Conservation (phyloP, 768 basidiomycete genomes). For the Boletus bicolor region DNA sequence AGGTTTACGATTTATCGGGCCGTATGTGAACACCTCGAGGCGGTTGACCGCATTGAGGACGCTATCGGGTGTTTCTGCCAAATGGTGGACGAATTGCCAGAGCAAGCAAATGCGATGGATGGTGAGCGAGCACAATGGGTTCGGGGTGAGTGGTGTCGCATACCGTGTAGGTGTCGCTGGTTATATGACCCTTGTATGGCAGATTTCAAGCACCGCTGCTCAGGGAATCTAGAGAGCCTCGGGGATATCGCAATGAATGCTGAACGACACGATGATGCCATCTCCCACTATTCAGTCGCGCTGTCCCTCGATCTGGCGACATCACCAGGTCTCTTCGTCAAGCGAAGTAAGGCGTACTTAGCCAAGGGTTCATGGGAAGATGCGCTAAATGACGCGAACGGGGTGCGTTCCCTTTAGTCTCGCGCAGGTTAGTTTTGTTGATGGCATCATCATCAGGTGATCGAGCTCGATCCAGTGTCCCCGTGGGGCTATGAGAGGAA, state of each 20-base stretch:
- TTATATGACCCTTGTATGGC: neutral
- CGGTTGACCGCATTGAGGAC: neutral
- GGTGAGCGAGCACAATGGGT: neutral
- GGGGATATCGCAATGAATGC: neutral
- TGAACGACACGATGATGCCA: neutral
- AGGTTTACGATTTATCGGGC: neutral
- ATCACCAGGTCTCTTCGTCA: neutral
- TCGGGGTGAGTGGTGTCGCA: neutral
- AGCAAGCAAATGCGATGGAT: neutral
- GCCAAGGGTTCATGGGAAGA: neutral
- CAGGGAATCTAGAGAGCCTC: neutral
- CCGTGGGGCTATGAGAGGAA: constrained; percentile 10
- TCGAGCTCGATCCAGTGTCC: constrained; percentile 8
- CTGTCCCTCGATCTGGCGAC: neutral
- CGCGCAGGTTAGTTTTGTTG: neutral
- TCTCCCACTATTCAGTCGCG: constrained; percentile 3
- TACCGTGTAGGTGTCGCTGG: neutral
- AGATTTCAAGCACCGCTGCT: neutral
- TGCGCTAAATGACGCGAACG: constrained; percentile 9
- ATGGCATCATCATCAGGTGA: neutral
- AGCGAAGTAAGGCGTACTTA: constrained; percentile 5
- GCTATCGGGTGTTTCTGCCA: neutral
- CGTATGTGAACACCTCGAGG: constrained; percentile 4
- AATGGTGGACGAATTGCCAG: neutral
- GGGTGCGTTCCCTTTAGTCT: neutral